Base-by-base conservation (phyloP, 306 rosid genomes). In the Malus orientalis region DNA sequence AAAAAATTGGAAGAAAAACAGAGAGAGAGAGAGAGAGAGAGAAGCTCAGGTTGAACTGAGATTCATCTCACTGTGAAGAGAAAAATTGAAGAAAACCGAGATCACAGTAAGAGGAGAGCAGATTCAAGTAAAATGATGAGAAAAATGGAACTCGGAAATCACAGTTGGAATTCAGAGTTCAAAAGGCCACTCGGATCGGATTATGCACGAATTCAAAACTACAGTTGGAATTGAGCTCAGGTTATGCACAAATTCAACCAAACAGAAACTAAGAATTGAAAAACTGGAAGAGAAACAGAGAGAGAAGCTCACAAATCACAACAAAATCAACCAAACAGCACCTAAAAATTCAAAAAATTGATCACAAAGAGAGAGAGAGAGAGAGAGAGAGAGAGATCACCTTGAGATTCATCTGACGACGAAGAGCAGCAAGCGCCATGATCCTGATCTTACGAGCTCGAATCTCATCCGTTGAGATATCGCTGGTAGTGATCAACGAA, bases 341-440 rank as follows among this genome's bases (percentile, higher is more conserved):
- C 7, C 11, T 8, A 42, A 47, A 44, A 11, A 22, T 22, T 40
- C 6, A 8, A 40, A 51, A 67, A 57, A 38, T 38, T 38, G 11
- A 55, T 36, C 40, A 36, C 40, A 36, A 45, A 32, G 40, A n/a
- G 15, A 3, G 47, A 68, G 30, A 49, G 61, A 55, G 47, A 36
- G 11, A 25, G 25, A 25, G 25, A 25, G 25, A 7, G 45, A 42
- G 45, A 8, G 11, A 8, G 30, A 58, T 22, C 63, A 91, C 97
- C 89, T 85, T 84, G 71, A 88, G 87, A 67, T 82, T 85, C 87
- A 87, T 81, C 78, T 82, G 87, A 38, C 69, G 79, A 74, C 64
- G 81, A 60, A 84, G 80, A 81, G 88, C 57, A 6, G 73, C 79
- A 19, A 88, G 81, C 62, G 85, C 81, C 30, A 78, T 55, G 75